A percentile compares a stretch with the other conserved stretches of the same genome.
phyloP scores from a whole-genome alignment of 2,329 filamentous ascomycete genomes.

The Teratosphaeria gauchensis region DNA sequence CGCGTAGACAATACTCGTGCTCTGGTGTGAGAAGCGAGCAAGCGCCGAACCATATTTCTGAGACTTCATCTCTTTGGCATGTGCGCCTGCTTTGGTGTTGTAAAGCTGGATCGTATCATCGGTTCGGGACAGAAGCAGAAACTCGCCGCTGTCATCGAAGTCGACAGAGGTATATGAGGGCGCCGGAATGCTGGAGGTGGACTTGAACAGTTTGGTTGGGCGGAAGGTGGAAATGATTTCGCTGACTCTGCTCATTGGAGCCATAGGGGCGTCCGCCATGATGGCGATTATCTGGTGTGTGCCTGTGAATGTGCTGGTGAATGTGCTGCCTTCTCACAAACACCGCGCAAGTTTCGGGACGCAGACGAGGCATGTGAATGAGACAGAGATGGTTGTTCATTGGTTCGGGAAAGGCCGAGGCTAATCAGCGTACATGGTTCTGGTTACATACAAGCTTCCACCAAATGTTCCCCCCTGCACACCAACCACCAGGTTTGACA shows the following conservation, averaged over 20 bases:
- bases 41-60: slow-evolving; percentile 96
- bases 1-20: slow-evolving; percentile 85
- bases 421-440: too few species aligned
- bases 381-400: too few species aligned
- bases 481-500: too few species aligned
- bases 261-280: slow-evolving; percentile 14
- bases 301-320: not conserved
- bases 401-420: too few species aligned
- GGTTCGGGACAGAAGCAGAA: slow-evolving; percentile 80
- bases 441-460: too few species aligned
- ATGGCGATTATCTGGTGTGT: slow-evolving; percentile 7
- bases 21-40: slow-evolving; percentile 87
- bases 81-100: slow-evolving; percentile 81
- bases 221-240: slow-evolving; percentile 71
- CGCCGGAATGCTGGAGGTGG: slow-evolving; percentile 30
- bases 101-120: slow-evolving; percentile 95
- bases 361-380: too few species aligned
- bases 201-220: slow-evolving; percentile 50
- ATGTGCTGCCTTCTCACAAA: not conserved
- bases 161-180: slow-evolving; percentile 79
- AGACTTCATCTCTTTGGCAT: slow-evolving; percentile 79
- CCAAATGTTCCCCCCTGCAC: too few species aligned
- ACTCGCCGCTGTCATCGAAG: slow-evolving; percentile 91
- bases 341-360: too few species aligned
- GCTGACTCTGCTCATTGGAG: slow-evolving; percentile 50